Conservation (phyloP, 2,329 filamentous ascomycete species). For the Scortechinia acanthostroma region DNA sequence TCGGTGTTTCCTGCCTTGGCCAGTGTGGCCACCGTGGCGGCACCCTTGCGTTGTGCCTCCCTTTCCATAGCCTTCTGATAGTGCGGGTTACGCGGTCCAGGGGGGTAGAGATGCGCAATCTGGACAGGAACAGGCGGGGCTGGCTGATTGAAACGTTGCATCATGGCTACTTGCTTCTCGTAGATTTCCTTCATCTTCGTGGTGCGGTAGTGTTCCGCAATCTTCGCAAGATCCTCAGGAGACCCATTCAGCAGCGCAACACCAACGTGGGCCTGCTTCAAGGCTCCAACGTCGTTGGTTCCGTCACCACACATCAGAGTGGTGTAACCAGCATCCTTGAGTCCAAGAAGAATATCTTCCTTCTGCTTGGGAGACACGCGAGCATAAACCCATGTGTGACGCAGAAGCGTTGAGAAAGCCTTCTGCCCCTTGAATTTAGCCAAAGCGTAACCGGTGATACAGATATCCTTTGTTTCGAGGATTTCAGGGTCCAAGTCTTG, state of each 20-base stretch:
- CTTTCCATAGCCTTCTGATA: conserved; percentile 85
- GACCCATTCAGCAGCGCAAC: conserved; percentile 93
- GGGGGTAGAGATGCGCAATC: conserved; percentile 91
- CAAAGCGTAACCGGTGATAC: conserved; percentile 89
- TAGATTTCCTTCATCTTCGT: conserved; percentile 98
- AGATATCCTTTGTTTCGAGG: conserved; percentile 79
- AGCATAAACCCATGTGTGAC: conserved; percentile 94
- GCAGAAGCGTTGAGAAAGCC: conserved; percentile 71
- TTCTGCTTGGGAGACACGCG: conserved; percentile 98
- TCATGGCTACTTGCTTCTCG: conserved; percentile 86
- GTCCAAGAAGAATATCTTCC: conserved; percentile 91
- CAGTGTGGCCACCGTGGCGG: conserved; percentile 31
- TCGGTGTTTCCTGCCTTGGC: conserved; percentile 46
- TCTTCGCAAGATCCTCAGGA: conserved; percentile 80
- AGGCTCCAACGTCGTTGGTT: conserved; percentile 92
- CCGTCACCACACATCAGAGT: conserved; percentile 98
- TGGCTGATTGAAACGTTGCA: conserved; percentile 92
- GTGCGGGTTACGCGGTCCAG: conserved; percentile 85
- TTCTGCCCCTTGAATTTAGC: conserved; percentile 76
- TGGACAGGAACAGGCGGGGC: conserved; percentile 82
- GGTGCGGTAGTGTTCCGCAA: conserved; percentile 86
- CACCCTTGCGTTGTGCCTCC: conserved; percentile 72
- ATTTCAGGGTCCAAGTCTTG: conserved; percentile 77
- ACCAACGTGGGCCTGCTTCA: conserved; percentile 97
- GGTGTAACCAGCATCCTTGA: conserved; percentile 95